phyloP scores from a whole-genome alignment of 805 yeast genomes.

The Priceomyces carsonii region DNA sequence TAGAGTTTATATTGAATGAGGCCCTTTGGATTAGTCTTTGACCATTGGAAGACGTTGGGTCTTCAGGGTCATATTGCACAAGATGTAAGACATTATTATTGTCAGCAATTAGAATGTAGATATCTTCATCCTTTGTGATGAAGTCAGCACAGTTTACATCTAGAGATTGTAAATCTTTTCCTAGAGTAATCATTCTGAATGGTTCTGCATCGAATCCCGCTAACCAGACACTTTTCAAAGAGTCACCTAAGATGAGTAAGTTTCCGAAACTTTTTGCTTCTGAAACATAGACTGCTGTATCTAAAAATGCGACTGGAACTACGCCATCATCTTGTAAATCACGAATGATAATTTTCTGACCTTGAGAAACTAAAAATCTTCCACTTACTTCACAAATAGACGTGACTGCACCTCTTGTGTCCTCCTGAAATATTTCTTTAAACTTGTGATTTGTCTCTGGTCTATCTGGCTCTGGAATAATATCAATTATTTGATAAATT shows the following conservation, averaged over 20 bases:
- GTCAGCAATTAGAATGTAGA: constrained; percentile 70
- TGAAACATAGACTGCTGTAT: constrained; percentile 75
- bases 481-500: constrained; percentile 72
- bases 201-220: constrained; percentile 96
- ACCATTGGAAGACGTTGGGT: constrained; percentile 79
- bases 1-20: constrained; percentile 66
- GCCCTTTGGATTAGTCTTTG: constrained; percentile 69
- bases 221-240: constrained; percentile 72
- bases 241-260: constrained; percentile 78
- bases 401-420: constrained; percentile 81
- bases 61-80: constrained; percentile 89
- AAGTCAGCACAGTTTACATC: constrained; percentile 78
- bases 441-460: constrained; percentile 83
- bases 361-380: constrained; percentile 79
- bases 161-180: constrained; percentile 66
- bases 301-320: constrained; percentile 92
- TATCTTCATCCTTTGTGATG: constrained; percentile 65
- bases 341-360: constrained; percentile 77
- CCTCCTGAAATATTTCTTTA: constrained; percentile 71
- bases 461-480: constrained; percentile 84
- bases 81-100: constrained; percentile 65
- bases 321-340: constrained; percentile 86
- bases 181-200: constrained; percentile 74
- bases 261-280: constrained; percentile 85
- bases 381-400: constrained; percentile 80